Conservation (phyloP, 768 basidiomycete genomes). For the Lyophyllum atratum region DNA sequence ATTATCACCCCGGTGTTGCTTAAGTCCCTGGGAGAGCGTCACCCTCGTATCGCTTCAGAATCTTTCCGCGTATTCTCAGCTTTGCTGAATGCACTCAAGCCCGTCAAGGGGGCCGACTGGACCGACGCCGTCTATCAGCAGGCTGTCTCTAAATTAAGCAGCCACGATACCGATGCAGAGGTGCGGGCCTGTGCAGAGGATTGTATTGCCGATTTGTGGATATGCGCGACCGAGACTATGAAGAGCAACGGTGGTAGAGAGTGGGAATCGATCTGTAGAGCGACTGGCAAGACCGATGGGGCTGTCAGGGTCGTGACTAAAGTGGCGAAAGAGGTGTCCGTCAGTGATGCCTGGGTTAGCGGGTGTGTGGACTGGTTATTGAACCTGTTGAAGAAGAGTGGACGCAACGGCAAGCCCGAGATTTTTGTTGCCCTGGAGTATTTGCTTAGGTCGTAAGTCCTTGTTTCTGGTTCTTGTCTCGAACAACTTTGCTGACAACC, state of each 20-base stretch:
- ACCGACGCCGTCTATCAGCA: constrained; percentile 73
- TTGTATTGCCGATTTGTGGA: constrained; percentile 84
- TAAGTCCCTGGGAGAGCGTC: constrained; percentile 74
- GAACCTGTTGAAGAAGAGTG: constrained; percentile 74
- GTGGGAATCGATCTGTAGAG: constrained; percentile 79
- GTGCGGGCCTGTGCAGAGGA: constrained; percentile 84
- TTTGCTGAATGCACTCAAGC: constrained; percentile 74
- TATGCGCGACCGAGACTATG: constrained; percentile 78
- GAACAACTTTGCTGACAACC: background rate
- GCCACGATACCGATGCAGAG: constrained; percentile 89
- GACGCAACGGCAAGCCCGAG: constrained; percentile 75
- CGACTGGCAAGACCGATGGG: constrained; percentile 68
- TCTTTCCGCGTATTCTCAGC: constrained; percentile 87
- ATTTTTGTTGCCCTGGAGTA: constrained; percentile 78
- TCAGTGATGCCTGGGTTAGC: constrained; percentile 80
- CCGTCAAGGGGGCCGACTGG: constrained; percentile 68
- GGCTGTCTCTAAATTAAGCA: constrained; percentile 67
- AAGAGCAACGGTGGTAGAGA: constrained; percentile 66
- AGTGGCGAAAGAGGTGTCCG: constrained; percentile 74
- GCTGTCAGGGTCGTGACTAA: constrained; percentile 82
- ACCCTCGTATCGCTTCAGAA: constrained; percentile 87
- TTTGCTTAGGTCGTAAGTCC: constrained; percentile 62
- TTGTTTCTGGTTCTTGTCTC: background rate
- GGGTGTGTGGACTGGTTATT: constrained; percentile 79
- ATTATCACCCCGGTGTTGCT: constrained; percentile 75